A percentile compares a stretch with the other conserved stretches of the same genome.
These are phyloP conservation scores for Curvularia hawaiiensis DNA, from an alignment of 2,329 filamentous ascomycete genomes.

Conservation along the genomic window DNA sequence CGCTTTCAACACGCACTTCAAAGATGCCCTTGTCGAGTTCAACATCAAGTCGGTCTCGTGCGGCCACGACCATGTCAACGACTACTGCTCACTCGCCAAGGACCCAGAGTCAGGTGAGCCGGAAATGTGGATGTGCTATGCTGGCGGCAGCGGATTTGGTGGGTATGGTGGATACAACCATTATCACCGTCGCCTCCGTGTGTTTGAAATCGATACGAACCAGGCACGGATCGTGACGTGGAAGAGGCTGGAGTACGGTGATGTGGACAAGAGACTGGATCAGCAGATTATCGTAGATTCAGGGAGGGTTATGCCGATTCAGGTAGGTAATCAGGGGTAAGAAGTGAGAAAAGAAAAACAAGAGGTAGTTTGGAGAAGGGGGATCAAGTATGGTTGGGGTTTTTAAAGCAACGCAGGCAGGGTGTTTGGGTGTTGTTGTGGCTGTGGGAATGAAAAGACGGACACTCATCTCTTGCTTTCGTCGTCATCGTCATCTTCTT, in stretches of 20 bases:
- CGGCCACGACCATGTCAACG: slow-evolving; percentile 96
- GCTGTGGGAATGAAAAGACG: no score
- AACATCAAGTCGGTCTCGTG: slow-evolving; percentile 87
- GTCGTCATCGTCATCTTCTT: no score
- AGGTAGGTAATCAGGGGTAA: slow-evolving; percentile 12
- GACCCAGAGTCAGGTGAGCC: slow-evolving; percentile 53
- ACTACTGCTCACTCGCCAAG: slow-evolving; percentile 79
- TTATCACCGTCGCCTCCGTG: slow-evolving; percentile 79
- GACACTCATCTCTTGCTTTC: no score
- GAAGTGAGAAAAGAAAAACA: not conserved
- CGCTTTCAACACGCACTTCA: slow-evolving; percentile 88
- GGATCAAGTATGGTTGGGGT: no score
- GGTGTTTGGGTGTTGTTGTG: no score
- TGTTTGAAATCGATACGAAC: slow-evolving; percentile 95
- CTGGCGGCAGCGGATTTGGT: slow-evolving; percentile 87
- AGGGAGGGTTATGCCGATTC: slow-evolving; percentile 52
- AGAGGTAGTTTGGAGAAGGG: no score
- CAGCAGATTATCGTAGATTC: slow-evolving; percentile 67
- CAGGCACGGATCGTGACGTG: slow-evolving; percentile 87
- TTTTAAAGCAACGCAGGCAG: no score
- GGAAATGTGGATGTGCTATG: slow-evolving; percentile 97
- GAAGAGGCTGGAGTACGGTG: slow-evolving; percentile 79
- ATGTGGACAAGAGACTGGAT: slow-evolving; percentile 58
- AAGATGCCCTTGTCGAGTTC: slow-evolving; percentile 83
- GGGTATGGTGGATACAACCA: slow-evolving; percentile 92